A percentile compares a stretch with the other conserved stretches of the same genome.
Conservation (phyloP, 306 rosid genomes). For the Abrus pulchellus region DNA sequence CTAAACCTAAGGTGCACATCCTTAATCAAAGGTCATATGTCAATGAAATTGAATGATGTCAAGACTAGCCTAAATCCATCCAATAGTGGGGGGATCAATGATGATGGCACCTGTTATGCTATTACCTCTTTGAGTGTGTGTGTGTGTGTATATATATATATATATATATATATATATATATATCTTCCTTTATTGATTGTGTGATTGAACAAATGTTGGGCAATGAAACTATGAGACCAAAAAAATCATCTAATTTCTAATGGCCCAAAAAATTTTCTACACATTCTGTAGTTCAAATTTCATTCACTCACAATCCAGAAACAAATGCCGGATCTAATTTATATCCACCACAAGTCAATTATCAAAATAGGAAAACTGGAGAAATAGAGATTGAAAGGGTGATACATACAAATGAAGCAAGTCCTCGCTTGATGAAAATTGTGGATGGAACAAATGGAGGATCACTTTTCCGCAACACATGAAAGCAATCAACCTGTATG, state of each 20-base stretch:
- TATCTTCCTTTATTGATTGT: not conserved
- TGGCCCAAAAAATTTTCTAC: not conserved
- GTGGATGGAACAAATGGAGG: conserved; percentile 94
- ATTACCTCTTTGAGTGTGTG: too few relatives aligned
- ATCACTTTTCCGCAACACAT: conserved; percentile 94
- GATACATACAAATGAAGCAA: conserved; percentile 85
- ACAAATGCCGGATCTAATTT: conserved; percentile 21
- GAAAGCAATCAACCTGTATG: conserved; percentile 96
- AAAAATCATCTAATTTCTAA: not conserved
- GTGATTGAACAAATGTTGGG: not conserved
- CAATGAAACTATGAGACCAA: not conserved
- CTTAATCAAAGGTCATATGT: too few relatives aligned
- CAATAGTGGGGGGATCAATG: too few relatives aligned
- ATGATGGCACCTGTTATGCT: too few relatives aligned
- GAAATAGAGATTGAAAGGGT: conserved; percentile 39
- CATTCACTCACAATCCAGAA: conserved; percentile 29
- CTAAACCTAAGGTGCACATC: too few relatives aligned
- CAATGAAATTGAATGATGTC: too few relatives aligned
- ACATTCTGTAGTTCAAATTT: not conserved
- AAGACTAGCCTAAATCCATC: too few relatives aligned
- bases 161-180: too few relatives aligned
- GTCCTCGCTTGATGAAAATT: conserved; percentile 88
- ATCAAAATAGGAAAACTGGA: conserved; percentile 19
- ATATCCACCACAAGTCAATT: conserved; percentile 15
- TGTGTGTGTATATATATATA: too few relatives aligned